Evolutionary conservation across 139 green algal species (phyloP), one percentile per base, ranked within the genome.

Genomic region (Pseudopediastrum boryanum): DNA sequence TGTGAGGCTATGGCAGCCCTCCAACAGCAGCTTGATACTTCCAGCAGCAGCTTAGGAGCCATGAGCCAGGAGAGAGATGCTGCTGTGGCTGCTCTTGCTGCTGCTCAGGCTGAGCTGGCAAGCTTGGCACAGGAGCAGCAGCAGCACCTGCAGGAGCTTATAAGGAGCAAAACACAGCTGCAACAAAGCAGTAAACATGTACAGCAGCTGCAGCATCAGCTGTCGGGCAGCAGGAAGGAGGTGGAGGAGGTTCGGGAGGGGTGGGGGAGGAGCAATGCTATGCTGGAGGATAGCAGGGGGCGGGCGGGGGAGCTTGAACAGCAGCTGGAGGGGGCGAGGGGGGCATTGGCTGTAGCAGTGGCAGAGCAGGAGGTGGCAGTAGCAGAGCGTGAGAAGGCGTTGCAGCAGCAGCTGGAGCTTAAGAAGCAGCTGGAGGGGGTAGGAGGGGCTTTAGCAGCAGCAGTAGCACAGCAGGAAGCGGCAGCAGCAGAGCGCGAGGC

Each of bases 61-160:
- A n/a, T n/a, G n/a, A n/a, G n/a, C n/a, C n/a, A n/a, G n/a, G n/a
- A n/a, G n/a, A n/a, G n/a, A n/a, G n/a, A n/a, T n/a, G n/a, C n/a
- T n/a, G n/a, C n/a, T n/a, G n/a, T n/a, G n/a, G n/a, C n/a, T n/a
- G n/a, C n/a, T n/a, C n/a, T n/a, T n/a, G n/a, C n/a, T n/a, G n/a
- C n/a, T n/a, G n/a, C n/a, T 51, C 36, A 13, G 69, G 33, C 0
- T 50, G 52, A 43, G 51, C 70, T 64, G 51, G 38, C 27, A 51
- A 35, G 33, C 33, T 78, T 33, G 70, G 36, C 63, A 71, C 48
- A n/a, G 63, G 36, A 71, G 63, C 63, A 50, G 63, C 27, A 33
- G 63, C 70, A 62, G 13, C 52, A 78, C 38, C 71, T 70, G 42
- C 71, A 58, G 71, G 36, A 70, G 38, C 71, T 59, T n/a, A 67